Conservation (phyloP, 2,329 filamentous ascomycete genomes). For the Geoglossum cookeanum region DNA sequence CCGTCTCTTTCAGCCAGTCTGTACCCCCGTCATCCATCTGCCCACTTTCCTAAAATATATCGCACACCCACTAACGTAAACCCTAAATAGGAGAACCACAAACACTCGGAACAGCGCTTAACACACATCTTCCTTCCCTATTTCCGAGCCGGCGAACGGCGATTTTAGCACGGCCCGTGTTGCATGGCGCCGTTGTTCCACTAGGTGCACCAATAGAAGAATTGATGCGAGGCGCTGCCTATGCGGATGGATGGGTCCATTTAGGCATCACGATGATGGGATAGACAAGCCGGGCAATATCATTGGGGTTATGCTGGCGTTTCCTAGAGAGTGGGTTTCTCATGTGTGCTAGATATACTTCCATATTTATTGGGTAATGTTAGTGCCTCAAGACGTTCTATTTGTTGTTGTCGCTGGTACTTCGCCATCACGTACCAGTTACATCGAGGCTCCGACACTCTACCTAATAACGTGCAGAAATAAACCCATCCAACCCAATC, state of each 20-base stretch:
- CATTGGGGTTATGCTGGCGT: not conserved
- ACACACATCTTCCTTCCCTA: slow-evolving; percentile 53
- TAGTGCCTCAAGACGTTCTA: too few relatives aligned
- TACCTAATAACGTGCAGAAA: too few relatives aligned
- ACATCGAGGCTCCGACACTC: too few relatives aligned
- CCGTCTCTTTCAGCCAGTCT: slow-evolving; percentile 31
- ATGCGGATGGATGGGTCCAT: slow-evolving; percentile 84
- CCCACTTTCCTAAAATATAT: not conserved
- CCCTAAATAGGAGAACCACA: slow-evolving; percentile 31
- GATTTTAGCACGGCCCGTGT: slow-evolving; percentile 61
- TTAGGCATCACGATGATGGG: slow-evolving; percentile 57
- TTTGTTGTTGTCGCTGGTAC: too few relatives aligned
- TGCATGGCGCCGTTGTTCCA: slow-evolving; percentile 73
- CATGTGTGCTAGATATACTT: not conserved
- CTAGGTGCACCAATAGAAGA: slow-evolving; percentile 67
- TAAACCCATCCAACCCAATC: too few relatives aligned
- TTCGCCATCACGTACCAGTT: not conserved
- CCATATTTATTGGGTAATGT: too few relatives aligned
- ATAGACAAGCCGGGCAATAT: slow-evolving; percentile 10
- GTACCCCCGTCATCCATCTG: not conserved
- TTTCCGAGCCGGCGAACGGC: slow-evolving; percentile 78
- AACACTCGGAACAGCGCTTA: slow-evolving; percentile 60
- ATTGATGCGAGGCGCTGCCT: slow-evolving; percentile 61
- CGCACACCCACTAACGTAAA: not conserved
- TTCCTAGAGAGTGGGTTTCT: not conserved